These are phyloP conservation scores for Pichia membranifaciens DNA, from an alignment of 805 yeast species.

Conservation along the genomic window DNA sequence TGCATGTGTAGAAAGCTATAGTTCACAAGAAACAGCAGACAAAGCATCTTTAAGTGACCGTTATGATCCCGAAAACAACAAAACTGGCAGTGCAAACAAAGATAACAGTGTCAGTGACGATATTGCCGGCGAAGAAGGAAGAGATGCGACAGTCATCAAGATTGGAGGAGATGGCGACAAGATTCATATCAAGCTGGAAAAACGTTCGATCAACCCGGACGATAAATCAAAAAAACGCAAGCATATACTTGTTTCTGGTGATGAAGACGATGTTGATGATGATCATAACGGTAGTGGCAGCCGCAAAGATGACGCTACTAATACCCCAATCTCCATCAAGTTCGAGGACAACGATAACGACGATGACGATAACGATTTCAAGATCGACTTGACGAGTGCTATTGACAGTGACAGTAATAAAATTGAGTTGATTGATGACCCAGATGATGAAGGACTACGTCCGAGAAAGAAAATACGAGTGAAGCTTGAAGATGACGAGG, in stretches of 20 bases:
- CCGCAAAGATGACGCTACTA: not conserved
- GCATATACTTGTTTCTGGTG: not conserved
- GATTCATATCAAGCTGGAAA: constrained; percentile 9
- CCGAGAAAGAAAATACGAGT: constrained; percentile 4
- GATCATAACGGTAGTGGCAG: not conserved
- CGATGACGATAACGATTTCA: constrained; percentile 7
- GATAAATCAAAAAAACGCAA: constrained; percentile 1
- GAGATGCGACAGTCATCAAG: constrained; percentile 6
- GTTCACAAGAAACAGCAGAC: not conserved
- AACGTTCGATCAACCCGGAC: constrained; percentile 10
- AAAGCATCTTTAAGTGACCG: not conserved
- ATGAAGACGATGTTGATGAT: not conserved
- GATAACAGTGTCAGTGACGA: not conserved
- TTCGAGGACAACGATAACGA: not conserved
- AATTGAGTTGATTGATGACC: constrained; percentile 7
- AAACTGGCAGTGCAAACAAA: not conserved
- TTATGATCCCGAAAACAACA: not conserved
- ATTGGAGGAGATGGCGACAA: constrained; percentile 16
- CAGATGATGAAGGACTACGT: constrained; percentile 4
- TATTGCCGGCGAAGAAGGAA: not conserved
- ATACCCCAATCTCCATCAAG: not conserved
- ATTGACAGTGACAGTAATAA: constrained; percentile 3
- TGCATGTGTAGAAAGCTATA: not conserved
- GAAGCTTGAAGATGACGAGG: constrained; percentile 8
- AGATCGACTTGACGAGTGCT: constrained; percentile 13